Evolutionary conservation across 306 rosid species (phyloP).

Genomic region (Prunus mongolica): DNA sequence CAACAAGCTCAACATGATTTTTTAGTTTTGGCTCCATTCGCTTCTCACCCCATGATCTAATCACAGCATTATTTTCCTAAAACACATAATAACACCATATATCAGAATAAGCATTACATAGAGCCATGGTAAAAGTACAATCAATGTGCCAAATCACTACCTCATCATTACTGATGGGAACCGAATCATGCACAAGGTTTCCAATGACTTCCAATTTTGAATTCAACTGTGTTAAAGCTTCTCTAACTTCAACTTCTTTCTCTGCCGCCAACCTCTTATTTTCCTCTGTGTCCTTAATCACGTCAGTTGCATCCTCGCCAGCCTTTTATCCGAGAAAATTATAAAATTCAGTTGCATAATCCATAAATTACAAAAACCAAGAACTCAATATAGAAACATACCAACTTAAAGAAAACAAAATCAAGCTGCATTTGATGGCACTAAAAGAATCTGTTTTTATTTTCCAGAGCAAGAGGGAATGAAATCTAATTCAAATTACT

Average conservation of each 20-base stretch:
- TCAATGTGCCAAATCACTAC: slow-evolving; percentile 25
- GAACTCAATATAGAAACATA: not conserved
- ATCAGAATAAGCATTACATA: not conserved
- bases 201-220: slow-evolving; percentile 67
- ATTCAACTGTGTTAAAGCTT: slow-evolving; percentile 46
- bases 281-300: slow-evolving; percentile 59
- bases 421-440: not conserved
- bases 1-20: slow-evolving; percentile 87
- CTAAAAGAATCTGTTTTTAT: not conserved
- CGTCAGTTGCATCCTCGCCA: slow-evolving; percentile 55
- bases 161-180: slow-evolving; percentile 77
- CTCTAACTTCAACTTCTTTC: slow-evolving; percentile 76
- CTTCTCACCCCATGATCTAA: slow-evolving; percentile 86
- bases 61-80: slow-evolving; percentile 72
- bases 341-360: not conserved
- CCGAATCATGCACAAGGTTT: slow-evolving; percentile 90
- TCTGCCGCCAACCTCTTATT: slow-evolving; percentile 53
- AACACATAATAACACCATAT: not conserved
- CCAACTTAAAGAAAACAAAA: not conserved
- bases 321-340: slow-evolving; percentile 18
- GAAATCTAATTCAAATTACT: not conserved
- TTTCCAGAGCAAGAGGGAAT: not conserved
- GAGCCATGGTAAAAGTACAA: not conserved
- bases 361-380: not conserved
- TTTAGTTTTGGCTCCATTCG: slow-evolving; percentile 72